These are phyloP conservation scores for Dryas octopetala DNA, from an alignment of 306 rosid genomes.

Conservation along the genomic window DNA sequence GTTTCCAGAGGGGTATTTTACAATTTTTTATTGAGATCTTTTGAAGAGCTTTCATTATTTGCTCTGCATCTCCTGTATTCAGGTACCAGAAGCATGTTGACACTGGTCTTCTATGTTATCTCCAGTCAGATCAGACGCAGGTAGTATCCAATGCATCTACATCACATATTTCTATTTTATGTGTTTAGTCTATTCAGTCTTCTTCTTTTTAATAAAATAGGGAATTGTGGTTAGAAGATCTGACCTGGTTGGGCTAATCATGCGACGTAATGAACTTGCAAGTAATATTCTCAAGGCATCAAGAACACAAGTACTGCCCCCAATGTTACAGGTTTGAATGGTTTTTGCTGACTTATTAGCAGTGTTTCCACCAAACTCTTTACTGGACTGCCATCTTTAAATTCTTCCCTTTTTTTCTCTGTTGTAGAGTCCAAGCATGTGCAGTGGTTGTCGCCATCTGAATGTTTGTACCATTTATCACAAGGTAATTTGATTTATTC, in stretches of 20 bases:
- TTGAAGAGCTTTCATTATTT: conserved; percentile 15
- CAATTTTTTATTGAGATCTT: neutral
- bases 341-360: conserved; percentile 23
- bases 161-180: conserved; percentile 19
- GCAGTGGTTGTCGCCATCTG: conserved; percentile 94
- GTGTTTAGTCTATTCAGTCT: conserved; percentile 24
- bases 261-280: conserved; percentile 92
- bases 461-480: conserved; percentile 80
- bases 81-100: conserved; percentile 76
- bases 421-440: conserved; percentile 64
- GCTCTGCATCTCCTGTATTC: conserved; percentile 24
- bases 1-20: neutral
- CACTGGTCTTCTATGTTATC: conserved; percentile 88
- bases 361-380: conserved; percentile 18
- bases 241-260: conserved; percentile 81
- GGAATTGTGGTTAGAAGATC: conserved; percentile 79
- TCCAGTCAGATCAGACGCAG: conserved; percentile 78
- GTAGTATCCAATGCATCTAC: conserved; percentile 33
- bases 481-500: conserved; percentile 56
- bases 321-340: conserved; percentile 61
- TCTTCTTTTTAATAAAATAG: conserved; percentile 34
- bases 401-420: conserved; percentile 25
- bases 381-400: conserved; percentile 11
- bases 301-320: conserved; percentile 67
- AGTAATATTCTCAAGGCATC: conserved; percentile 76